phyloP scores from a whole-genome alignment of 441 rosid species.

The Adansonia grandidieri region DNA sequence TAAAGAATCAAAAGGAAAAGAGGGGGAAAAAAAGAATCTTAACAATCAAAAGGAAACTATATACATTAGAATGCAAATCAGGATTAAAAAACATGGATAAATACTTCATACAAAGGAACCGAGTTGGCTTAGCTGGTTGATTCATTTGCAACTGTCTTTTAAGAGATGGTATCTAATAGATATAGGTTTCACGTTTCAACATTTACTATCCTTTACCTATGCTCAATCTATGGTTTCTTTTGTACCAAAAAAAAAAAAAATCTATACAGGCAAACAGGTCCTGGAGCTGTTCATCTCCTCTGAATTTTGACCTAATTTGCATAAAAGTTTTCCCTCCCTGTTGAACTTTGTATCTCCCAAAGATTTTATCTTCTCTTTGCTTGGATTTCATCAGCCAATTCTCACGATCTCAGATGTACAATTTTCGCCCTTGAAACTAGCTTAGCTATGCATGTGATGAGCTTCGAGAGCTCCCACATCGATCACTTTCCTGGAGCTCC shows the following conservation, averaged over 20 bases:
- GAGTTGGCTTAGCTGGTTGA: no score
- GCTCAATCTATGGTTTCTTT: no score
- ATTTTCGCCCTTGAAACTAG: slow-evolving; percentile 11
- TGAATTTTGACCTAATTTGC: background rate
- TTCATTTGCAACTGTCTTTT: no score
- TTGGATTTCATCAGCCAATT: background rate
- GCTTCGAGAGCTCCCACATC: background rate
- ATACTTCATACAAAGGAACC: no score
- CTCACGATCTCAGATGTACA: slow-evolving; percentile 9
- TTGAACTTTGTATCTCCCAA: background rate
- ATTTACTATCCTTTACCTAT: no score
- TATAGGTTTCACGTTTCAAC: no score
- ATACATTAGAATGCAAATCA: background rate
- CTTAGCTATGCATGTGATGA: slow-evolving; percentile 6
- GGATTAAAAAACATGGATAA: background rate
- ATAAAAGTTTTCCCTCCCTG: background rate
- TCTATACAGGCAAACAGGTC: background rate
- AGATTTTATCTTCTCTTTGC: background rate
- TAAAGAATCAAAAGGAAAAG: background rate
- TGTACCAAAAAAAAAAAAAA: no score
- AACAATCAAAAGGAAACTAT: background rate
- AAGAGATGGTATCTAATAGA: no score
- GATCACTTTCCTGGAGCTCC: slow-evolving; percentile 39
- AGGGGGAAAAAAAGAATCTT: background rate
- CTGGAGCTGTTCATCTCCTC: background rate